Conservation (phyloP, 2,329 filamentous ascomycete species). For the Volutella citrinella region DNA sequence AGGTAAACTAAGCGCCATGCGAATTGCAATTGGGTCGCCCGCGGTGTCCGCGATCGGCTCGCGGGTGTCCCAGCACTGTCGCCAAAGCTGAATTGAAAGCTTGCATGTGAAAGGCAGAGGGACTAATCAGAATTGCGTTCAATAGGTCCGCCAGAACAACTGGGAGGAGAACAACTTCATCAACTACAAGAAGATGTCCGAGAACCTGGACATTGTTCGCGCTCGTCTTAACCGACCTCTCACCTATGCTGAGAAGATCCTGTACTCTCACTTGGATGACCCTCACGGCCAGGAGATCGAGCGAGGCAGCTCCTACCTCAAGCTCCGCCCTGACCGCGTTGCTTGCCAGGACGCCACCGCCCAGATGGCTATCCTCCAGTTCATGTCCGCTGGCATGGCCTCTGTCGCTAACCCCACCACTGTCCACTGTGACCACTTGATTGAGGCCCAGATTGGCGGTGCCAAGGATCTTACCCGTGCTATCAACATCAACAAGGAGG, state of each 20-base stretch:
- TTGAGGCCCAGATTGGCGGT: conserved; percentile 93
- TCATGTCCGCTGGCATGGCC: conserved; percentile 98
- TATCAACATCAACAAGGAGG: conserved; percentile 95
- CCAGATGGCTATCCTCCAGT: conserved; percentile 99
- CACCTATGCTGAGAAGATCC: conserved; percentile 95
- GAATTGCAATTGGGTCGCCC: neutral
- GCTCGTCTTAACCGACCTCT: conserved; percentile 86
- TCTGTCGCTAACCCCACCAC: conserved; percentile 91
- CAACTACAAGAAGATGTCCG: conserved; percentile 99
- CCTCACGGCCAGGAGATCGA: conserved; percentile 94
- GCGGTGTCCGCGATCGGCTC: no score
- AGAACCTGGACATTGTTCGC: conserved; percentile 92
- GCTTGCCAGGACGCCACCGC: conserved; percentile 99
- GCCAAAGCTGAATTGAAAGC: no score
- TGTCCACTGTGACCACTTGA: conserved; percentile 98
- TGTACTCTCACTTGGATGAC: conserved; percentile 98
- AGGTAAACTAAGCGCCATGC: conserved; percentile 52
- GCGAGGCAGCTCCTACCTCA: conserved; percentile 93
- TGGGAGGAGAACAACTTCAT: conserved; percentile 96
- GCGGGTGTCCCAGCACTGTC: no score
- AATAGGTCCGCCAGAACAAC: conserved; percentile 88
- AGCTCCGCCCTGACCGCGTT: conserved; percentile 93
- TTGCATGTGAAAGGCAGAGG: no score
- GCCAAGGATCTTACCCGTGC: conserved; percentile 91
- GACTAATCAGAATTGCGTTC: no score